These are phyloP conservation scores for Chenopodium suecicum DNA, from an alignment of 148 eudicot species.

Conservation along the genomic window DNA sequence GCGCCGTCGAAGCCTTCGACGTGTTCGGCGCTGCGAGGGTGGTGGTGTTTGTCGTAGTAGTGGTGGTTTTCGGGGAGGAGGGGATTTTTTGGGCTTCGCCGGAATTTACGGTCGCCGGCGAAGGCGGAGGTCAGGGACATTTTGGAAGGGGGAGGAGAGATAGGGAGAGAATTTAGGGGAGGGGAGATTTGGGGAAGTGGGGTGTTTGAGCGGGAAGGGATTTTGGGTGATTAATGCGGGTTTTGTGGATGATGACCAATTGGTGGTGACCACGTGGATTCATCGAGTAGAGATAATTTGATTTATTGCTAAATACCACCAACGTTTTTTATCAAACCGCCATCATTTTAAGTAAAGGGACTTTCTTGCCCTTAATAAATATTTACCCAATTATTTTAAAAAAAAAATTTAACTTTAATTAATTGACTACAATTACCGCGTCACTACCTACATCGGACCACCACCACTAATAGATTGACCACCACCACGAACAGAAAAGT, in stretches of 20 bases:
- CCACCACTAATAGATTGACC: no score
- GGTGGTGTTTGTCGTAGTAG: conserved; percentile 7
- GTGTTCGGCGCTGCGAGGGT: background rate
- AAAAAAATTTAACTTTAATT: no score
- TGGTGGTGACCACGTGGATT: background rate
- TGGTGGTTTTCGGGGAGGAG: conserved; percentile 41
- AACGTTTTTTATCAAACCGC: no score
- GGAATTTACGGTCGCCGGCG: conserved; percentile 33
- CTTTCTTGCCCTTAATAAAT: no score
- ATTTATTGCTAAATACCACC: no score
- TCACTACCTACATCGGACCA: no score
- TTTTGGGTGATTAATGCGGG: background rate
- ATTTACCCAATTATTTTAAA: no score
- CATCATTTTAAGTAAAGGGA: no score
- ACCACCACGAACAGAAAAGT: no score
- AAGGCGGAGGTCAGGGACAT: conserved; percentile 8
- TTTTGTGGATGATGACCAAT: conserved; percentile 6
- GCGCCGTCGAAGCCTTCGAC: conserved; percentile 41
- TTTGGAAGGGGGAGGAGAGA: background rate
- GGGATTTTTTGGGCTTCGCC: conserved; percentile 40
- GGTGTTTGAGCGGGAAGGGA: conserved; percentile 18
- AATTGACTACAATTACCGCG: no score
- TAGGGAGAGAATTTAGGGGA: background rate
- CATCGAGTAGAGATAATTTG: background rate
- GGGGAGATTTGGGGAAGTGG: background rate